Base-by-base conservation (phyloP, 495 filamentous ascomycete genomes). In the Hypoxylon cercidicola region DNA sequence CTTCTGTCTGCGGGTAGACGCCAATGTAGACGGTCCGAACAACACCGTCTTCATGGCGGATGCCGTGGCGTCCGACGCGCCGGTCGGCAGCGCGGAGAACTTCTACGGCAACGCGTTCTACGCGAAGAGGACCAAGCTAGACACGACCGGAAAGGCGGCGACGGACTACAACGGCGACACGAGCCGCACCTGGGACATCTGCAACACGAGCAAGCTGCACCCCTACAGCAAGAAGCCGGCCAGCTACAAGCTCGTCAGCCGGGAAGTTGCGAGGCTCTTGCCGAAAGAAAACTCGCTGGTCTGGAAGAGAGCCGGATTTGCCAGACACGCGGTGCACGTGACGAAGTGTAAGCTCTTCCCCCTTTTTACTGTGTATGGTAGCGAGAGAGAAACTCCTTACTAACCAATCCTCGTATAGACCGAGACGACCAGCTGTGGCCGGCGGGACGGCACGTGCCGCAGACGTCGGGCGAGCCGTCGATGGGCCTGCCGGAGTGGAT, bases 31-130 rank as follows among this genome's bases (percentile, higher is more conserved):
- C 71, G 94, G 94, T 0, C 87, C 88, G 1, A 80, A 87, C 59
- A 98, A 97, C 75, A 95, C 93, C 2, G 83, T 97, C 51, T 93
- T 92, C 81, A 85, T 93, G 76, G 87, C 89, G 19, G 93, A 97
- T 72, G 88, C 90, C 2, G 80, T 81, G 4, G 78, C 82, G 1
- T 86, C 86, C 0, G 77, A 85, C 0, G 92, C 86, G 0, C 87
- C 89, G 32, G 88, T 93, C 5, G 93, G 92, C 23, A 90, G 87
- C 61, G 78, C 82, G 7, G 92, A 96, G 76, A 97, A 97, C 79
- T 88, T 83, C 55, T 94, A 96, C 74, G 94, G 94, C 35, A 97
- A 97, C 74, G 93, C 89, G n/a, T 97, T 97, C 77, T 93, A 90
- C 72, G 90, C 90, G n/a, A 87, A 90, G 73, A 92, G 91, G 77